Percentiles rank a stretch among this genome's conserved stretches.
Conservation (phyloP, 1,284 basidiomycete species). For the Fomitopsis betulina region DNA sequence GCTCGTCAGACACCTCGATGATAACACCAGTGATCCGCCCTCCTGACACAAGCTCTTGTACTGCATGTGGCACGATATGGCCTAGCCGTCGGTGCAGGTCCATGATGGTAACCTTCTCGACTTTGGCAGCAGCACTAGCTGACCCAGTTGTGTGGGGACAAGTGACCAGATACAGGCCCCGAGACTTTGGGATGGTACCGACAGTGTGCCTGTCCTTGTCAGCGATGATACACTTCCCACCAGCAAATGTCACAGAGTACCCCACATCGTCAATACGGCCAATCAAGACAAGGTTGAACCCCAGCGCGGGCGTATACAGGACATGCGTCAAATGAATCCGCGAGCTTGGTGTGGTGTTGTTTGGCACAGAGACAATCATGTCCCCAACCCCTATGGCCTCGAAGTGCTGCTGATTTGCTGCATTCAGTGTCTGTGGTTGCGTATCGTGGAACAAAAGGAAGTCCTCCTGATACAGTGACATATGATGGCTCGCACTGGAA, state of each 20-base stretch:
- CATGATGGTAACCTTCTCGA: constrained; percentile 7
- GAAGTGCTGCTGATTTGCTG: no score
- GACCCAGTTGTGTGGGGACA: not conserved
- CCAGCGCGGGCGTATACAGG: constrained; percentile 29
- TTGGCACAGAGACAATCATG: constrained; percentile 24
- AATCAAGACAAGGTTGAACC: constrained; percentile 29
- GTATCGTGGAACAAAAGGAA: constrained; percentile 20
- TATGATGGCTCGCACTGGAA: constrained; percentile 15
- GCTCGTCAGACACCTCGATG: constrained; percentile 8
- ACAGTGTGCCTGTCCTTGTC: not conserved
- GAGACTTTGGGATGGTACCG: not conserved
- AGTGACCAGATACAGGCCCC: not conserved
- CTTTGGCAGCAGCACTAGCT: not conserved
- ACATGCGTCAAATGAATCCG: constrained; percentile 24
- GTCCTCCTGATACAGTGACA: constrained; percentile 22
- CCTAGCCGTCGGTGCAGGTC: constrained; percentile 31
- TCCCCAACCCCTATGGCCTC: constrained; percentile 28
- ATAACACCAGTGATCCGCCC: constrained; percentile 28
- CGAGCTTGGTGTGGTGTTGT: constrained; percentile 13
- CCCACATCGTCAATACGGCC: constrained; percentile 21
- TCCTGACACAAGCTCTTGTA: constrained; percentile 21
- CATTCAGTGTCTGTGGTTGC: constrained; percentile 18
- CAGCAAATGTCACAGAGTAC: constrained; percentile 8
- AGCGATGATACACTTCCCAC: not conserved
- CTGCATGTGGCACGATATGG: constrained; percentile 19